Conservation (phyloP, 139 green algal genomes). For the Trebouxia sp. region DNA sequence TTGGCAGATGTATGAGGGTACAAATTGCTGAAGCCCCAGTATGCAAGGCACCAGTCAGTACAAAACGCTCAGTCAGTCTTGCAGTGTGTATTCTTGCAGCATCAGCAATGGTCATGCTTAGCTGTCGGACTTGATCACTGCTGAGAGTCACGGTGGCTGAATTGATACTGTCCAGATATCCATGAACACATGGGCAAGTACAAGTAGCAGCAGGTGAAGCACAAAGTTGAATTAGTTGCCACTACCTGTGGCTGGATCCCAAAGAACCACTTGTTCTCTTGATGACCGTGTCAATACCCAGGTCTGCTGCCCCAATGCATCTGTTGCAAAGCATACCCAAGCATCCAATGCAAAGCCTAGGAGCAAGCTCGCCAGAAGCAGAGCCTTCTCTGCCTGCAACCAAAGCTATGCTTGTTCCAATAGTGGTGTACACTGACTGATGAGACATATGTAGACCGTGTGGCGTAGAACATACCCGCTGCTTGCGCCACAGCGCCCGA, state of each 20-base stretch:
- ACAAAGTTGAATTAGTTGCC: too few species aligned
- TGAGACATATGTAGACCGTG: too few species aligned
- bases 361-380: slow-evolving; percentile 59
- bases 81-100: slow-evolving; percentile 5
- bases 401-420: slow-evolving; percentile 28
- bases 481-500: too few species aligned
- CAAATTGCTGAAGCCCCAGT: slow-evolving; percentile 25
- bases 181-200: neutral
- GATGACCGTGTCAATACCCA: slow-evolving; percentile 54
- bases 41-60: neutral
- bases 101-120: neutral
- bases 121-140: slow-evolving; percentile 28
- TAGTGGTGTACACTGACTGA: too few species aligned
- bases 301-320: slow-evolving; percentile 41
- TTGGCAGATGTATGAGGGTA: neutral
- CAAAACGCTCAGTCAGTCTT: neutral
- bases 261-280: slow-evolving; percentile 44
- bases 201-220: too few species aligned
- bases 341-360: slow-evolving; percentile 66
- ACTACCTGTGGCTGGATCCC: slow-evolving; percentile 58
- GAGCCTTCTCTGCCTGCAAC: slow-evolving; percentile 50
- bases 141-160: neutral
- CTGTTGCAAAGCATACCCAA: slow-evolving; percentile 49
- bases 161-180: neutral
- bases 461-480: too few species aligned